A percentile compares a stretch with the other conserved stretches of the same genome.
These are phyloP conservation scores for Leccinum pachyderme DNA, from an alignment of 1,284 basidiomycete species.

Conservation along the genomic window DNA sequence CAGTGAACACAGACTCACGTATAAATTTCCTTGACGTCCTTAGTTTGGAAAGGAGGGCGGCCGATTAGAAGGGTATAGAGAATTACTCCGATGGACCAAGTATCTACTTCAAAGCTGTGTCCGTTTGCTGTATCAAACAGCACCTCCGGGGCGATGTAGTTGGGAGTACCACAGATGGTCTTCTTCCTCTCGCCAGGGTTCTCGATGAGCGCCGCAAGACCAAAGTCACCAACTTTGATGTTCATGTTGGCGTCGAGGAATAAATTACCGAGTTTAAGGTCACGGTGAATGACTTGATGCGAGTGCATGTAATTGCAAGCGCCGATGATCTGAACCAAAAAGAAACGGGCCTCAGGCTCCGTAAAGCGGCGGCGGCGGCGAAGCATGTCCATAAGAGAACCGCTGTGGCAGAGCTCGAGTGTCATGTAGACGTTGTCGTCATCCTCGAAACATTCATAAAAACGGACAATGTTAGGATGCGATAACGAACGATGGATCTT, in stretches of 20 bases:
- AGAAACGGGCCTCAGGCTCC: constrained; percentile 91
- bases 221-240: constrained; percentile 97
- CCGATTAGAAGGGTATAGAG: constrained; percentile 94
- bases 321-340: constrained; percentile 92
- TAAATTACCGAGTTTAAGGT: constrained; percentile 94
- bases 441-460: constrained; percentile 96
- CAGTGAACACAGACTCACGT: constrained; percentile 49
- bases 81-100: constrained; percentile 98
- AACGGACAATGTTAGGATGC: constrained; percentile 92
- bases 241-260: constrained; percentile 94
- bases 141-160: constrained; percentile 98
- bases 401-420: constrained; percentile 89
- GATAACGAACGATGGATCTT: constrained; percentile 92
- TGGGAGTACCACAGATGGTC: constrained; percentile 98
- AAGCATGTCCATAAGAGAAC: constrained; percentile 90
- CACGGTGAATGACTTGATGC: constrained; percentile 94
- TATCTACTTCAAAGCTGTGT: constrained; percentile 97
- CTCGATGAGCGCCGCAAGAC: constrained; percentile 94
- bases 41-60: constrained; percentile 96
- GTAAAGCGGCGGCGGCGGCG: constrained; percentile 85
- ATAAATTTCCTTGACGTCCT: constrained; percentile 94
- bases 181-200: constrained; percentile 96
- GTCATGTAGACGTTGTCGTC: constrained; percentile 96
- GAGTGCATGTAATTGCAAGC: constrained; percentile 97
- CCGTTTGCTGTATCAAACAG: constrained; percentile 94